Base-by-base conservation (phyloP, 1,284 basidiomycete species). In the Heterobasidion irregulare region DNA sequence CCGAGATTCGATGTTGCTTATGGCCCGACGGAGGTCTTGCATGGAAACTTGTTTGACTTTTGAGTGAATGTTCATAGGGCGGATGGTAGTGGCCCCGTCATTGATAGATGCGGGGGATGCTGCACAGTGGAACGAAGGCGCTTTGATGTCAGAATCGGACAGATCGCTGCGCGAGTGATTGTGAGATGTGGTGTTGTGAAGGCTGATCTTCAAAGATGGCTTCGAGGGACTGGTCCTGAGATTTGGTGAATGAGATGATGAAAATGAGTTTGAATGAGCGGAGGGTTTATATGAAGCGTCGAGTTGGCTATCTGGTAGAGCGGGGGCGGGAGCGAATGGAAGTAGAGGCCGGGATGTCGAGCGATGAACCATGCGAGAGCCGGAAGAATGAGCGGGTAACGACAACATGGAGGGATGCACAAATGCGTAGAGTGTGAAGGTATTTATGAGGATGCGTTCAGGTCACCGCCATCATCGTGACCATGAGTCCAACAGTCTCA, bases 11-110 rank as follows among this genome's bases (percentile, higher is more conserved):
- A 70, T 69, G 56, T 66, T 65, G 50, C 64, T 60, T 45, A 70
- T 66, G 33, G 67, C 66, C 55, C 66, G 63, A 12, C 65, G 64
- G 48, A 72, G 55, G 59, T 67, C 63, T 41, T 64, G 63, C 53
- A 70, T 62, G 15, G 69, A 71, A n/a, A 70, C 61, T 16, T 57
- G 48, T 36, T 48, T 60, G 12, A 50, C 52, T 33, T 60, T 53
- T 43, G 59, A 51, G 12, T 59, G 57, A 0, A 58, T 53, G 10
- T 52, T 56, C 15, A 54, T 46, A n/a, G 58, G 59, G 32, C 52
- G 52, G 45, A 53, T 53, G 9, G 52, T 53, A 12, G 33, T 33
- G 19, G 15, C 8, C 15, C 45, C 45, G 33, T 34, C 33, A n/a
- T 47, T 8, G 35, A 19, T n/a, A 33, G 19, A 16, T n/a, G 50